Evolutionary conservation across 352 stramenopile species (phyloP).

Genomic region (Phytophthora tentaculata): DNA sequence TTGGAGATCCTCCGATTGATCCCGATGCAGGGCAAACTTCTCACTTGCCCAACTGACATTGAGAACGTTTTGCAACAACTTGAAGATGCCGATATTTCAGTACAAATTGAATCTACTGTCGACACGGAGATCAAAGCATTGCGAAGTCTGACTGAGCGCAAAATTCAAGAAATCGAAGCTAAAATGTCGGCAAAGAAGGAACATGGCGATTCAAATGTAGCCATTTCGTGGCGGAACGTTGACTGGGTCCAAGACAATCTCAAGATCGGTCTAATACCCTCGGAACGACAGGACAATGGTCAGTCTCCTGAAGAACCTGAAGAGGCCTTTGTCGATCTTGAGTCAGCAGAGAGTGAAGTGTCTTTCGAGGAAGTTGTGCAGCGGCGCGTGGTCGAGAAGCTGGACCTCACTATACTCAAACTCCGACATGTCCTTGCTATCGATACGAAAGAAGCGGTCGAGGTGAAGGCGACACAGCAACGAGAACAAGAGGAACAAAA

Average conservation of each 20-base stretch:
- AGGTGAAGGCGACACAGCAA: slow-evolving; percentile 26
- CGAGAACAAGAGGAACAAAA: slow-evolving; percentile 9
- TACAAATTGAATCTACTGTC: slow-evolving; percentile 2
- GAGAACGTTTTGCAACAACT: slow-evolving; percentile 50
- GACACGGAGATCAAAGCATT: slow-evolving; percentile 31
- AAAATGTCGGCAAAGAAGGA: slow-evolving; percentile 8
- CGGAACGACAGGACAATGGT: background rate
- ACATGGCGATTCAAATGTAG: slow-evolving; percentile 2
- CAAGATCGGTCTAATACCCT: background rate
- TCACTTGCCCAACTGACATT: slow-evolving; percentile 51
- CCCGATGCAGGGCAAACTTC: slow-evolving; percentile 50
- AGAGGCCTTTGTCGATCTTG: background rate
- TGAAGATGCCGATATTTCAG: slow-evolving; percentile 28
- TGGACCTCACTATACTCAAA: slow-evolving; percentile 70
- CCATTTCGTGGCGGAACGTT: slow-evolving; percentile 17
- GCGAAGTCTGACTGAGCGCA: slow-evolving; percentile 21
- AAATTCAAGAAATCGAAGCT: slow-evolving; percentile 46
- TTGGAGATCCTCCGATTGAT: slow-evolving; percentile 55
- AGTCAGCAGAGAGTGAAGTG: slow-evolving; percentile 2
- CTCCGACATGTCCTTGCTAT: slow-evolving; percentile 62
- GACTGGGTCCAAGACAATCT: slow-evolving; percentile 42
- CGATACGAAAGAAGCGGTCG: slow-evolving; percentile 53
- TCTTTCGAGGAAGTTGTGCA: slow-evolving; percentile 50
- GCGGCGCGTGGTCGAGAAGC: slow-evolving; percentile 55
- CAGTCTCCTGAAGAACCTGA: background rate